Conservation (phyloP, 331 rosid species). For the Acacia pycnantha region DNA sequence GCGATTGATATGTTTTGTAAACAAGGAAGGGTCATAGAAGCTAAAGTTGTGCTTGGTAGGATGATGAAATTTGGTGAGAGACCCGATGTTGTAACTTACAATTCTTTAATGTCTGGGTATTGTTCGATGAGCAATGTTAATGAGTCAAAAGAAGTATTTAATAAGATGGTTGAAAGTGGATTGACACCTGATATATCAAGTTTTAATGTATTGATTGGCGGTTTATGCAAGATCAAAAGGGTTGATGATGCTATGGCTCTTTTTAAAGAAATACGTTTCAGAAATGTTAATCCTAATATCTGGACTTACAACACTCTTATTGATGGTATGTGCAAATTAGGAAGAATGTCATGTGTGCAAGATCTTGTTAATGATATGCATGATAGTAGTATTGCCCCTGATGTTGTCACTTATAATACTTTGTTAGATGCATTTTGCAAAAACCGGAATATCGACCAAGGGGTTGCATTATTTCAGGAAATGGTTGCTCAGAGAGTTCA, state of each 20-base stretch:
- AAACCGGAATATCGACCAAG: background rate
- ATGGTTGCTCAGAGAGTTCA: background rate
- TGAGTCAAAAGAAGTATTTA: background rate
- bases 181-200: conserved; percentile 17
- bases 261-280: background rate
- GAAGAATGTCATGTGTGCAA: background rate
- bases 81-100: background rate
- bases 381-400: background rate
- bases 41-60: background rate
- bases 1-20: background rate
- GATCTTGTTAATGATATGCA: background rate
- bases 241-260: background rate
- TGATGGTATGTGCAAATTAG: background rate
- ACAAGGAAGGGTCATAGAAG: conserved; percentile 21
- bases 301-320: background rate
- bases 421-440: background rate
- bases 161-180: background rate
- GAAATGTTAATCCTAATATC: background rate
- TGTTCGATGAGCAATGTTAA: background rate
- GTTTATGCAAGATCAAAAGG: background rate
- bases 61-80: background rate
- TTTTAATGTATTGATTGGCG: conserved; percentile 31
- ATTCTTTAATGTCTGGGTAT: background rate
- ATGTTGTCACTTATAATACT: background rate
- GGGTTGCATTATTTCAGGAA: background rate